Base-by-base conservation (phyloP, 1,284 basidiomycete genomes). In the Ceratobasidium sp. region DNA sequence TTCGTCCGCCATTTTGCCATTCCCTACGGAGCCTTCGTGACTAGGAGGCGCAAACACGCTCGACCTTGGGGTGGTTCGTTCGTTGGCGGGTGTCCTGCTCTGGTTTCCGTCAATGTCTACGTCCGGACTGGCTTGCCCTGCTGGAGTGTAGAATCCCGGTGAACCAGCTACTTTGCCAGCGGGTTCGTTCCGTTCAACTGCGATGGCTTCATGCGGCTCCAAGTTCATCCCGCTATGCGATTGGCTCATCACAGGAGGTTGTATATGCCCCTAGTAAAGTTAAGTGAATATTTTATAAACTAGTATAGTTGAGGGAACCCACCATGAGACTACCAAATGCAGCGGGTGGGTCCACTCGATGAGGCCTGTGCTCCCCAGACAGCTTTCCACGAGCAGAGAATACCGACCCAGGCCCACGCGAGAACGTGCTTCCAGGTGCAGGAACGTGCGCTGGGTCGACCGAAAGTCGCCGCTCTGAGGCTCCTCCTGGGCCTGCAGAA, bases 391-490 rank as follows among this genome's bases (percentile, higher is more conserved):
- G 4, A 59, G 35, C 57, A 41, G 58, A 61, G 32, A 43, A 28
- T 8, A 70, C 64, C 21, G 47, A 52, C n/a, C 46, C 54, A 13
- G 66, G 54, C 26, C 58, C 58, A 14, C 58, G 58, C n/a, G 58
- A 61, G 46, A 61, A 61, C 43, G 44, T 41, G 21, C 58, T 61
- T 41, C 58, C 46, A 7, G 58, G 35, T 41, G 46, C 30, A 14
- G 58, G 58, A 41, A 61, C 46, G 14, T 61, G 58, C 23, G 6
- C 30, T 26, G 58, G 58, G 26, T 61, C 58, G 11, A 44, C 58
- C 23, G 58, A 61, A 1, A 38, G 41, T 8, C 58, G 58, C 43
- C 44, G 16, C 14, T 61, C 46, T 21, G 35, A 38, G 11, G 11
- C 35, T 38, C 11, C 35, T 38, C 35, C 6, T 38, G 58, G 23